These are phyloP conservation scores for Mycena polygramma DNA, from an alignment of 768 basidiomycete species.

Conservation along the genomic window DNA sequence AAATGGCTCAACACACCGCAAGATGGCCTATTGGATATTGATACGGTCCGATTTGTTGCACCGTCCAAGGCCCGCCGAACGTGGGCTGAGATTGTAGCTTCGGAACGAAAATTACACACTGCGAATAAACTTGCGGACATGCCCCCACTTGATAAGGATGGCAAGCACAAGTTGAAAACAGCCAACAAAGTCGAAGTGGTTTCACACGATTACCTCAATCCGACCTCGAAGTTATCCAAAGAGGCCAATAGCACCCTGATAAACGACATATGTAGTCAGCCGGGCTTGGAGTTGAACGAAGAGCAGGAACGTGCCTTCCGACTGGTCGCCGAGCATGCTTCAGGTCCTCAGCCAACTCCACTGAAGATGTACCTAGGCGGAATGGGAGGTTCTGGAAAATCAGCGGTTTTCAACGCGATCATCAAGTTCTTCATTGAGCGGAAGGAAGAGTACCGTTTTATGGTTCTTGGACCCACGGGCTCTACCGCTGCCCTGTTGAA, in stretches of 20 bases:
- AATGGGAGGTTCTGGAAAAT: constrained; percentile 50
- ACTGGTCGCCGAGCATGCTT: constrained; percentile 44
- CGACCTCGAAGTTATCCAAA: constrained; percentile 1
- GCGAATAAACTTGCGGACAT: constrained; percentile 3
- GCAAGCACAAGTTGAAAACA: too few relatives aligned
- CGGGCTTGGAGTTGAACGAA: constrained; percentile 41
- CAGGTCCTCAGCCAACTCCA: constrained; percentile 17
- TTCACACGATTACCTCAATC: constrained; percentile 23
- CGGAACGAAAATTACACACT: neutral
- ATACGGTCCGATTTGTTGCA: neutral
- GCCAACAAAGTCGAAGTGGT: constrained; percentile 31
- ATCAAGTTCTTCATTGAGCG: constrained; percentile 38
- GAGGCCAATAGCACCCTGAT: neutral
- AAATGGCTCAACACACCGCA: constrained; percentile 9
- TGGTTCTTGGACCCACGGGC: constrained; percentile 50
- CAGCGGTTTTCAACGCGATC: constrained; percentile 44
- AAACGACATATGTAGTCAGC: too few relatives aligned
- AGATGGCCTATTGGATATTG: neutral
- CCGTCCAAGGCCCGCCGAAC: neutral
- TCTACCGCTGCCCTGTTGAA: constrained; percentile 47
- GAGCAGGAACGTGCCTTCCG: constrained; percentile 50
- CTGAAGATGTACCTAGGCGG: constrained; percentile 50
- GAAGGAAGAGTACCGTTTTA: constrained; percentile 40
- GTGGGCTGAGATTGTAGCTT: neutral
- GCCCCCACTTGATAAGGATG: neutral